Evolutionary conservation across 2,329 filamentous ascomycete species (phyloP), one percentile per base, ranked within the genome.

Genomic region (Ceratocystis harringtonii): DNA sequence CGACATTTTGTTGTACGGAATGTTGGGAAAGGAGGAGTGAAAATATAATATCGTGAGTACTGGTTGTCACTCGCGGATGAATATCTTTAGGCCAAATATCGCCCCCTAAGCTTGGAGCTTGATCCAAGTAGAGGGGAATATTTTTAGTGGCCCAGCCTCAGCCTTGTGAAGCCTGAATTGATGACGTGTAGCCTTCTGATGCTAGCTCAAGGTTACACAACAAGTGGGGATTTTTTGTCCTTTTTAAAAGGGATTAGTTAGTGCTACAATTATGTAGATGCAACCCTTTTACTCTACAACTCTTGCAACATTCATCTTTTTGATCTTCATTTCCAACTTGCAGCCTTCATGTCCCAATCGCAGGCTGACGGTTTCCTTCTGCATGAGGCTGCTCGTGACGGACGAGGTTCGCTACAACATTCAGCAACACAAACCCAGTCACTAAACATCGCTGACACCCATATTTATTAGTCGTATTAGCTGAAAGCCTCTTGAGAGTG

Each of bases 341-440:
- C 45, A 7, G 36, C 36, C 19, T 32, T n/a, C 50, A 66, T 66
- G 65, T 17, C 61, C 17, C 48, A 66, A 22, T 7, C 28, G 19
- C 73, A 78, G 22, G 70, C 75, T 57, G 78, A 84, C 63, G 90
- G 87, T 71, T 96, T 86, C 70, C 88, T 90, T 32, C 86, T 96
- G 55, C 92, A 97, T 73, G 89, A 89, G 69, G 92, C 92, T 52
- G 87, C 88, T 68, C 83, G 92, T 66, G 90, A 95, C 74, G 91
- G 92, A 52, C 88, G 84, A 78, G 81, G 92, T 95, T 80, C 73
- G 80, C 70, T 64, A 57, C 32, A 48, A 32, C 58, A 15, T 41
- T 52, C 7, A 28, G 25, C 19, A 48, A 8, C 19, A 22, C 19
- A 52, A 22, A 12, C 5, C n/a, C 7, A 25, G n/a, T 1, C 43